Conservation (phyloP, 139 green algal genomes). For the Desmodesmus armatus region DNA sequence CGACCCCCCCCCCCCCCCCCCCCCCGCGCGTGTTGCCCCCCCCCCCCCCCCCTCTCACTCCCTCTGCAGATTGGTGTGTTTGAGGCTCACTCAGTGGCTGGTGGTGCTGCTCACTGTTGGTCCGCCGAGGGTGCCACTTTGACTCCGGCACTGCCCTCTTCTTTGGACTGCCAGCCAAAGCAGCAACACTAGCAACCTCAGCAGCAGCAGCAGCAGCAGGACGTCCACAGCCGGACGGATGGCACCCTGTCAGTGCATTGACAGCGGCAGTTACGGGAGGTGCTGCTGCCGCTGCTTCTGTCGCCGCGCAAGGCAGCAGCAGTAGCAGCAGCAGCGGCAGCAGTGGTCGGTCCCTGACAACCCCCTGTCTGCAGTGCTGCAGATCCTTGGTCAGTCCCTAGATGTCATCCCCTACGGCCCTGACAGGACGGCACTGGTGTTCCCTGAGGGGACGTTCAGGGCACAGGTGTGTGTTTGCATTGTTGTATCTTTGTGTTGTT, state of each 20-base stretch:
- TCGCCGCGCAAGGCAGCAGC: background rate
- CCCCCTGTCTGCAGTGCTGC: constrained; percentile 48
- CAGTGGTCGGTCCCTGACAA: constrained; percentile 36
- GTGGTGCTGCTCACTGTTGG: constrained; percentile 67
- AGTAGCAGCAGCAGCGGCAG: background rate
- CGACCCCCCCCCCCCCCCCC: too few relatives aligned
- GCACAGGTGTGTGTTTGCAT: constrained; percentile 41
- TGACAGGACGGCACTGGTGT: constrained; percentile 68
- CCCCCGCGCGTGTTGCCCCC: too few relatives aligned
- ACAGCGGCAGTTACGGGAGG: too few relatives aligned
- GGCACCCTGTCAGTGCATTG: too few relatives aligned
- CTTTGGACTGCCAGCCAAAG: constrained; percentile 51
- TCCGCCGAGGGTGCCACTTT: constrained; percentile 62
- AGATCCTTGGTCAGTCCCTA: constrained; percentile 43
- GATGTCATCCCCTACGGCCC: constrained; percentile 43
- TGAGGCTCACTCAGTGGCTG: constrained; percentile 60
- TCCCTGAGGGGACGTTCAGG: constrained; percentile 67
- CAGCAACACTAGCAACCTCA: too few relatives aligned
- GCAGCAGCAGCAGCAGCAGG: too few relatives aligned
- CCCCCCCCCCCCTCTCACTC: too few relatives aligned
- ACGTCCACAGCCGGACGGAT: background rate
- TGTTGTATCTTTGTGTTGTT: too few relatives aligned
- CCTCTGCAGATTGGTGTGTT: background rate
- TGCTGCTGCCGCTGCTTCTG: constrained; percentile 1
- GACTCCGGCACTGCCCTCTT: constrained; percentile 72